Evolutionary conservation across 371 early-diverging fungal genomes (phyloP).

Genomic region (Fennellomyces sp.): DNA sequence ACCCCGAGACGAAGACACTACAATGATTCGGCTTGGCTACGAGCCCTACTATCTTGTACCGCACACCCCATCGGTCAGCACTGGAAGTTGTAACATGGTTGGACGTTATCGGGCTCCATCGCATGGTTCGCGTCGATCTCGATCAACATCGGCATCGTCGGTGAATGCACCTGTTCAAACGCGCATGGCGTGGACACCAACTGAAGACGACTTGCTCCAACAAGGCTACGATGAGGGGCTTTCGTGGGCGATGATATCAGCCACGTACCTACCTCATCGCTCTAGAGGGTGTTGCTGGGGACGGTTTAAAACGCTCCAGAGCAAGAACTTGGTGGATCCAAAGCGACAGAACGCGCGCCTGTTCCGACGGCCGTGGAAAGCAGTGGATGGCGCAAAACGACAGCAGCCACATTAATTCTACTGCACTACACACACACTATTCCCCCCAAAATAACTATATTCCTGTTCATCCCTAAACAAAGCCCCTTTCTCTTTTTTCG

Average conservation of each 20-base stretch:
- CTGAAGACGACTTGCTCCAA: constrained; percentile 39
- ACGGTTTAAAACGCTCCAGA: constrained; percentile 44
- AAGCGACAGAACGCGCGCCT: constrained; percentile 30
- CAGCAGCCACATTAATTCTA: neutral
- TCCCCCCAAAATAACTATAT: neutral
- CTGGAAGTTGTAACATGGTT: neutral
- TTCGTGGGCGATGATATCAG: constrained; percentile 50
- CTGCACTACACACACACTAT: neutral
- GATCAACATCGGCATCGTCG: constrained; percentile 9
- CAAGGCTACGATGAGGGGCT: constrained; percentile 46
- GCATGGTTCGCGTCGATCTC: constrained; percentile 6
- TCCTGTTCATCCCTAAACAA: neutral
- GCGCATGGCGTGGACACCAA: constrained; percentile 39
- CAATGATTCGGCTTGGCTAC: neutral
- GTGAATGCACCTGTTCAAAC: constrained; percentile 15
- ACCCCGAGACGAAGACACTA: constrained; percentile 6
- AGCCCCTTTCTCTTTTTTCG: constrained; percentile 3
- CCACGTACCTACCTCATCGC: constrained; percentile 44
- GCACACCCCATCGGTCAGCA: neutral
- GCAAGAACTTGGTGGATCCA: constrained; percentile 29
- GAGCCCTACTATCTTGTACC: constrained; percentile 1
- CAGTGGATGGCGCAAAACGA: constrained; percentile 16
- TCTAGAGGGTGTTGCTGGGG: constrained; percentile 54
- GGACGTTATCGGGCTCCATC: constrained; percentile 8
- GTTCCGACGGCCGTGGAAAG: constrained; percentile 39